Evolutionary conservation across 2,329 filamentous ascomycete genomes (phyloP).

Genomic region (Coccinonectria pachysandricola): DNA sequence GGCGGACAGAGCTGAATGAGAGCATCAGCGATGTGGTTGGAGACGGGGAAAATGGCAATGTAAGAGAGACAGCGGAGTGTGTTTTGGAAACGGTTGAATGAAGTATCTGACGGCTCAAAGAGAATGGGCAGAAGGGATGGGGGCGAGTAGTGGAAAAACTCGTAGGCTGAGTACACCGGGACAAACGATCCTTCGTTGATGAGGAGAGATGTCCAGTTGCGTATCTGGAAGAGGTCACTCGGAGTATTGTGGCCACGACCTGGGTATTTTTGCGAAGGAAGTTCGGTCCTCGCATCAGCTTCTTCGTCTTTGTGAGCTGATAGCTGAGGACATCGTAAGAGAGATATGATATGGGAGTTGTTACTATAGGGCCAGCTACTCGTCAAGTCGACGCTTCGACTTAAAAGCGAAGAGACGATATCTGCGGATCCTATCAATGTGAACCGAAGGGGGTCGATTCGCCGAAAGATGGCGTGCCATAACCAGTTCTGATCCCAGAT

Average conservation of each 20-base stretch:
- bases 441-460: slow-evolving; percentile 42
- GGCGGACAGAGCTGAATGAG: slow-evolving; percentile 37
- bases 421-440: slow-evolving; percentile 51
- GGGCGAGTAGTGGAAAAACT: slow-evolving; percentile 56
- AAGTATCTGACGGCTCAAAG: slow-evolving; percentile 30
- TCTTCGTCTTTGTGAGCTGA: no score
- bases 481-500: slow-evolving; percentile 32
- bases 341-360: slow-evolving; percentile 48
- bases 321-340: no score
- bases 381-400: slow-evolving; percentile 43
- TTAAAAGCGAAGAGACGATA: slow-evolving; percentile 50
- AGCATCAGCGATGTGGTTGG: slow-evolving; percentile 44
- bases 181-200: slow-evolving; percentile 70
- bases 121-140: slow-evolving; percentile 50
- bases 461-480: slow-evolving; percentile 46
- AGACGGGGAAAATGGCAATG: slow-evolving; percentile 57
- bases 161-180: slow-evolving; percentile 59
- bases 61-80: slow-evolving; percentile 45
- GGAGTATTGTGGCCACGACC: no score
- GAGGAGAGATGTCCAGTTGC: slow-evolving; percentile 53
- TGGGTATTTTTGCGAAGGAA: no score
- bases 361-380: slow-evolving; percentile 56
- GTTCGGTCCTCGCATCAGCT: no score
- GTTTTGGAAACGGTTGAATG: slow-evolving; percentile 24
- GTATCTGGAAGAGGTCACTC: slow-evolving; percentile 42